phyloP scores from a whole-genome alignment of 768 basidiomycete genomes.

The Xerocomellus intermedius region DNA sequence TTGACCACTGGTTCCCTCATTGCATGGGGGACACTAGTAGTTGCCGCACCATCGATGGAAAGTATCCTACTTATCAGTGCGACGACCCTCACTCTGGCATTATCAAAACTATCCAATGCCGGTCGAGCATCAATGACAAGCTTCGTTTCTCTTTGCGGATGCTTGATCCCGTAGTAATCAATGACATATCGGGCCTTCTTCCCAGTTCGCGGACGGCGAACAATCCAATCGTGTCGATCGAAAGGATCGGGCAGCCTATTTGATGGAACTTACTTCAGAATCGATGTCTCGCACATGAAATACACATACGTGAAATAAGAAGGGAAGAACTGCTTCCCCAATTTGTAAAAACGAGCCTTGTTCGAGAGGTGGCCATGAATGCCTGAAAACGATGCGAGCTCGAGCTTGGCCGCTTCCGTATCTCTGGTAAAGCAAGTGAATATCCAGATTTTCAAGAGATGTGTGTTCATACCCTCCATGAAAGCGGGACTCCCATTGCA shows the following conservation, averaged over 20 bases:
- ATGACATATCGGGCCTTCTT: slow-evolving; percentile 8
- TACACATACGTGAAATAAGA: slow-evolving; percentile 8
- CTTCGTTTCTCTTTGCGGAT: slow-evolving; percentile 1
- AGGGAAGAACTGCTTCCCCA: not conserved
- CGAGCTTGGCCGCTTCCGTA: slow-evolving; percentile 4
- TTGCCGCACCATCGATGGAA: not conserved
- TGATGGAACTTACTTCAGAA: not conserved
- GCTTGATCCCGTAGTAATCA: slow-evolving; percentile 14
- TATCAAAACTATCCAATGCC: slow-evolving; percentile 9
- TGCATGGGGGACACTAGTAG: not conserved
- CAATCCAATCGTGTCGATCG: slow-evolving; percentile 16
- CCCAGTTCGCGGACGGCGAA: slow-evolving; percentile 5
- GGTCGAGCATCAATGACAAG: slow-evolving; percentile 6
- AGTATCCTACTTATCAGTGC: not conserved
- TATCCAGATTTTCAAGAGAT: not conserved
- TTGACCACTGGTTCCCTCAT: not conserved
- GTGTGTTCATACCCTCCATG: slow-evolving; percentile 10
- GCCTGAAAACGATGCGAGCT: slow-evolving; percentile 12
- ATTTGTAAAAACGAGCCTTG: slow-evolving; percentile 7
- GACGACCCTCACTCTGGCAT: slow-evolving; percentile 7
- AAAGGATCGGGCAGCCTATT: slow-evolving; percentile 12
- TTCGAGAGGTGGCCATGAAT: slow-evolving; percentile 15
- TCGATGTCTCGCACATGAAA: not conserved
- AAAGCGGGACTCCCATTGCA: slow-evolving; percentile 14
- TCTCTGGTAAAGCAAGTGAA: not conserved